Evolutionary conservation across 306 rosid species (phyloP).

Genomic region (Trichosanthes cucumerina): DNA sequence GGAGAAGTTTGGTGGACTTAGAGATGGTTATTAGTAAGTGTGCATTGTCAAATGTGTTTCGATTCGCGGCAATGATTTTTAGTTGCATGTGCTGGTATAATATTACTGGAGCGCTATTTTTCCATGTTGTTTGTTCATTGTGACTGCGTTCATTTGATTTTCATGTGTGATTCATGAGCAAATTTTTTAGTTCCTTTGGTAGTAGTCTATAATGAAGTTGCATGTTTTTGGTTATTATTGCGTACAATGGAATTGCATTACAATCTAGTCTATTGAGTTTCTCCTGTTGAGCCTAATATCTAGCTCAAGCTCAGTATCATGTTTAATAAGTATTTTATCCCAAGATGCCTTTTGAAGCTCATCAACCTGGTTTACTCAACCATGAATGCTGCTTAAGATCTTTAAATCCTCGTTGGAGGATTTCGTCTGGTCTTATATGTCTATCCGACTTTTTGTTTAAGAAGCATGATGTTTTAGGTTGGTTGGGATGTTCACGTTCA

Average conservation of each 20-base stretch:
- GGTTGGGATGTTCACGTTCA: background rate
- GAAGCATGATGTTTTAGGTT: background rate
- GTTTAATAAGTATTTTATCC: background rate
- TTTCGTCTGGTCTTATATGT: background rate
- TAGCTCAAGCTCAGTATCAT: background rate
- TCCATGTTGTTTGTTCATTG: background rate
- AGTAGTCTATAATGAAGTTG: background rate
- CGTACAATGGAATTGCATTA: background rate
- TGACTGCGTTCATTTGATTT: background rate
- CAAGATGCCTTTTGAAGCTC: background rate
- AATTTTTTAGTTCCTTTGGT: background rate
- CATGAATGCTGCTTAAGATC: background rate
- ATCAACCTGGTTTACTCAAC: background rate
- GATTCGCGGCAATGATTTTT: background rate
- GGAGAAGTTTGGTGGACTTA: conserved; percentile 26
- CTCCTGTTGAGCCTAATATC: no score
- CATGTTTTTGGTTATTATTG: background rate
- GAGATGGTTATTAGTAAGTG: conserved; percentile 23
- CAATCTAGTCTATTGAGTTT: background rate
- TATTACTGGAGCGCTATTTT: background rate
- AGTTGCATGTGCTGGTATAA: background rate
- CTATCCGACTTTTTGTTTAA: background rate
- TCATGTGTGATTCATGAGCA: no score
- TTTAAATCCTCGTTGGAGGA: background rate
- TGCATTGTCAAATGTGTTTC: background rate